Conservation (phyloP, 441 rosid genomes). For the Pelargonium cotyledonis region DNA sequence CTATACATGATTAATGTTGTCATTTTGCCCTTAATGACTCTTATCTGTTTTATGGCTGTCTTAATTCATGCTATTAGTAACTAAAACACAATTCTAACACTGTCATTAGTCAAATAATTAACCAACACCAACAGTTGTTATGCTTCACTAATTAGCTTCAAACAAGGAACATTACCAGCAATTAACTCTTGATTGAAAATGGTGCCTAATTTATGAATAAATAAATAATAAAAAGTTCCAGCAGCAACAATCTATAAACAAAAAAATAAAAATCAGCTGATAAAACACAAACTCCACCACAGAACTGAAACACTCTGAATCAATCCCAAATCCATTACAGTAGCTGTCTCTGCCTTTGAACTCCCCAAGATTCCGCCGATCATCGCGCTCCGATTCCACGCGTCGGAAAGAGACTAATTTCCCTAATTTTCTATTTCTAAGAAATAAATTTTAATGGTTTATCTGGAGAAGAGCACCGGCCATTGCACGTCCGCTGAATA, state of each 20-base stretch:
- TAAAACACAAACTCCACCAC: slow-evolving; percentile 1
- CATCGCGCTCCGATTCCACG: slow-evolving; percentile 19
- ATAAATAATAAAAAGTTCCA: background rate
- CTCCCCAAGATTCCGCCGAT: slow-evolving; percentile 35
- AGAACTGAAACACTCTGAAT: background rate
- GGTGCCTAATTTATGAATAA: no score
- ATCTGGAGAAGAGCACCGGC: slow-evolving; percentile 26
- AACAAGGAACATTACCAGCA: background rate
- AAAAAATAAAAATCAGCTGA: slow-evolving; percentile 16
- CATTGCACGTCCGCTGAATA: slow-evolving; percentile 37
- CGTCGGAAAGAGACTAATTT: slow-evolving; percentile 17
- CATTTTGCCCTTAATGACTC: background rate
- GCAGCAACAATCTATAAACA: background rate
- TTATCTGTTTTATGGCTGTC: background rate
- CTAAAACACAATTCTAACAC: background rate
- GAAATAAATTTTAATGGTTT: background rate
- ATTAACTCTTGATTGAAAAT: background rate
- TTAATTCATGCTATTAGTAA: no score
- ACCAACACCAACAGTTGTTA: background rate
- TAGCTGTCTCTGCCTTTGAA: slow-evolving; percentile 2
- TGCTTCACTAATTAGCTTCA: no score
- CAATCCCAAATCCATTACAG: slow-evolving; percentile 16
- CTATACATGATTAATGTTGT: no score
- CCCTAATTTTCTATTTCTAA: no score
- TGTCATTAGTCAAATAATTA: background rate